Percentiles rank a stretch among this genome's conserved stretches.
phyloP scores from a whole-genome alignment of 139 green algal genomes.

The Chlorella sp. region DNA sequence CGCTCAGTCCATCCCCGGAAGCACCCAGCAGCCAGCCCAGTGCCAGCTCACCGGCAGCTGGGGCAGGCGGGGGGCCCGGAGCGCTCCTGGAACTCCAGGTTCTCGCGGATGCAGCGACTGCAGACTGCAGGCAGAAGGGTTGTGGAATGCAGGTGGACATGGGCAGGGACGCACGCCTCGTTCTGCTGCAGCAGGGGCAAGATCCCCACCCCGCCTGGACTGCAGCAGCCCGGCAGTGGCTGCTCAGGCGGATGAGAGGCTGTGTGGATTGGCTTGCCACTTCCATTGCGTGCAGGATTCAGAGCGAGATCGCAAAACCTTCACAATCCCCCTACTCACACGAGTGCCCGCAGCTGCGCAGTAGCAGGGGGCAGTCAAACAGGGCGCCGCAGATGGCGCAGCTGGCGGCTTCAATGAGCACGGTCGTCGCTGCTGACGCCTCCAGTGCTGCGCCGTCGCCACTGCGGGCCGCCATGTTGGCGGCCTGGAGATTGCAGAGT shows the following conservation, averaged over 20 bases:
- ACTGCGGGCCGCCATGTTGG: too few species aligned
- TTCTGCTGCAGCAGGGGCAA: background rate
- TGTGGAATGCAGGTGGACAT: too few species aligned
- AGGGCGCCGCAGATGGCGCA: constrained; percentile 47
- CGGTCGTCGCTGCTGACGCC: too few species aligned
- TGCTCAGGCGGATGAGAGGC: too few species aligned
- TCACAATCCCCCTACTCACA: too few species aligned
- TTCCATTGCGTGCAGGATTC: background rate
- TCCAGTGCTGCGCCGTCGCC: too few species aligned
- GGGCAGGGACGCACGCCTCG: background rate
- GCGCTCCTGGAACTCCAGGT: constrained; percentile 49
- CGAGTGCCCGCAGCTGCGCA: constrained; percentile 49
- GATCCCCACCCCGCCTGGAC: too few species aligned
- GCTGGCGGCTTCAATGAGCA: too few species aligned
- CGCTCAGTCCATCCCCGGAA: background rate
- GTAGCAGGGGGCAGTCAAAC: constrained; percentile 44
- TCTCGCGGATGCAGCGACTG: constrained; percentile 51
- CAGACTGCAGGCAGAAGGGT: constrained; percentile 40
- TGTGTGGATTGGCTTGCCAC: background rate
- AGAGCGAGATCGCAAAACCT: too few species aligned
- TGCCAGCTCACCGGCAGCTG: constrained; percentile 22
- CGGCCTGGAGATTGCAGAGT: too few species aligned
- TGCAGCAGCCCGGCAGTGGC: too few species aligned
- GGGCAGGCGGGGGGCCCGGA: constrained; percentile 37
- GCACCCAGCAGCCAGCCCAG: background rate